Conservation (phyloP, 2,329 filamentous ascomycete genomes). For the Fusarium citri region DNA sequence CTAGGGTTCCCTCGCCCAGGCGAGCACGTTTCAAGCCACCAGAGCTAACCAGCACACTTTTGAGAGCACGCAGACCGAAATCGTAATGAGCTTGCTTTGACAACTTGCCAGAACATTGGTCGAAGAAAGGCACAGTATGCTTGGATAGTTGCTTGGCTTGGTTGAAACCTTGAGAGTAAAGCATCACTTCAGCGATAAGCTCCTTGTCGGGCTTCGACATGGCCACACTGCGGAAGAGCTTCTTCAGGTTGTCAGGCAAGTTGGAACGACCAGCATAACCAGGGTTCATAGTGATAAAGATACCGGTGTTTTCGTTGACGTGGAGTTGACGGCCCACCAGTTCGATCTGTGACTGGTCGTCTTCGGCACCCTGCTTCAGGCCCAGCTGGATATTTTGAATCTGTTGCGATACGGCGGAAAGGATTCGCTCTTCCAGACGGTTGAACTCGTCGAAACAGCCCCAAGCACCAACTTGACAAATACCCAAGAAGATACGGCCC, state of each 20-base stretch:
- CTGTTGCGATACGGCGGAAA: conserved; percentile 98
- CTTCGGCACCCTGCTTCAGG: conserved; percentile 83
- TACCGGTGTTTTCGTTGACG: conserved; percentile 93
- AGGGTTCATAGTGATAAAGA: conserved; percentile 99
- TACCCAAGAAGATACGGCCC: conserved; percentile 98
- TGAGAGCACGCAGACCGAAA: conserved; percentile 95
- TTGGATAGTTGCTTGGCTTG: conserved; percentile 94
- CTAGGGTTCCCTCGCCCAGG: conserved; percentile 68
- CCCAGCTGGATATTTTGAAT: conserved; percentile 99
- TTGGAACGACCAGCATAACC: conserved; percentile 98
- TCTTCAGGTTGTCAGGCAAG: conserved; percentile 98
- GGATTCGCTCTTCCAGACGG: conserved; percentile 94
- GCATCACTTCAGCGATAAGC: conserved; percentile 99
- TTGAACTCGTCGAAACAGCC: conserved; percentile 99
- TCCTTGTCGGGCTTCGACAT: conserved; percentile 99
- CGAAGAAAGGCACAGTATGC: conserved; percentile 98
- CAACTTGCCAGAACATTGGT: conserved; percentile 81
- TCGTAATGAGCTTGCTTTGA: conserved; percentile 99
- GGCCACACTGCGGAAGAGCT: conserved; percentile 97
- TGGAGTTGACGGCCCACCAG: conserved; percentile 89
- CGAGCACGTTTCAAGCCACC: conserved; percentile 92
- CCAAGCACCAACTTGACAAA: conserved; percentile 99
- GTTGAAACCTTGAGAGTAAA: conserved; percentile 99
- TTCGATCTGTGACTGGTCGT: conserved; percentile 90
- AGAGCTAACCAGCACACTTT: conserved; percentile 98